These are phyloP conservation scores for Diaporthe helianthi DNA, from an alignment of 2,329 filamentous ascomycete species.

Conservation along the genomic window DNA sequence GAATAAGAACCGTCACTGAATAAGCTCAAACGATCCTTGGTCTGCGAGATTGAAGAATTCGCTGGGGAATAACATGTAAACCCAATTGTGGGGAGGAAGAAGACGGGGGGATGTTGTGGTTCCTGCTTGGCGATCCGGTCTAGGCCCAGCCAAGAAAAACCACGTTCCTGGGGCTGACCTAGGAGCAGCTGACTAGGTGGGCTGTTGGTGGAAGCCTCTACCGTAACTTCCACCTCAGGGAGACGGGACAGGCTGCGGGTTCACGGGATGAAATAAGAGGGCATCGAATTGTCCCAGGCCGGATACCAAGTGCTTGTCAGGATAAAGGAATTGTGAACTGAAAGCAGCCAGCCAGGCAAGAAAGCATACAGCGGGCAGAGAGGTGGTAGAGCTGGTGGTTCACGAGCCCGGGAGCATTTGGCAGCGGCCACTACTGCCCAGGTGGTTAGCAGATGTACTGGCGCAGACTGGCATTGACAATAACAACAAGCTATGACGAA, in stretches of 20 bases:
- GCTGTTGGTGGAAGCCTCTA: not conserved
- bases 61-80: slow-evolving; percentile 13
- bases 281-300: not conserved
- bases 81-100: not conserved
- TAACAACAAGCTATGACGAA: slow-evolving; percentile 15
- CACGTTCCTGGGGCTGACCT: slow-evolving; percentile 7
- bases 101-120: not conserved
- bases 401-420: not conserved
- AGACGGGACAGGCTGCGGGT: slow-evolving; percentile 1
- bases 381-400: not conserved
- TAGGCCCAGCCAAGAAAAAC: slow-evolving; percentile 27
- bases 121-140: not conserved
- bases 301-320: not conserved
- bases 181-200: slow-evolving; percentile 14
- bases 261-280: not conserved
- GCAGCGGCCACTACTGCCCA: not conserved
- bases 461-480: slow-evolving; percentile 14
- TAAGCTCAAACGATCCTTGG: not conserved
- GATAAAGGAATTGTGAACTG: not conserved
- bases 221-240: not conserved
- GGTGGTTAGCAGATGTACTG: slow-evolving; percentile 5
- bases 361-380: not conserved
- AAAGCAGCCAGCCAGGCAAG: not conserved
- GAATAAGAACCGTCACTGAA: not conserved
- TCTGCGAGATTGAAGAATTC: not conserved